Evolutionary conservation across 208 protist species (phyloP).

Genomic region (Kentomonas sorsogonicus): DNA sequence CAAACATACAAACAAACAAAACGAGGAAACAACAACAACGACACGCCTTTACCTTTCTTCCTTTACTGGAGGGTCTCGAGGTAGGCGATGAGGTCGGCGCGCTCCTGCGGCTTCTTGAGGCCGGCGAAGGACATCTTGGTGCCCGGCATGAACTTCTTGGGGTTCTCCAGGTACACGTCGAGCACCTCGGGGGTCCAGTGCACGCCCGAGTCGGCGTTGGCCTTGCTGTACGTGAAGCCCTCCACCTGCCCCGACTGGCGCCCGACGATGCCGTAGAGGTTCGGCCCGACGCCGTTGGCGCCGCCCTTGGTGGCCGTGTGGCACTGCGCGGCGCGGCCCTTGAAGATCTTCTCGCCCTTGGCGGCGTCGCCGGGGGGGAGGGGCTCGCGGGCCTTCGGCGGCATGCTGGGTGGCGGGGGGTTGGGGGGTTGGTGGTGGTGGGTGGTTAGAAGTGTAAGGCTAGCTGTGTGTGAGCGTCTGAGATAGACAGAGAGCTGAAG

Average conservation of each 20-base stretch:
- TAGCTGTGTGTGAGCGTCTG: no score
- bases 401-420: no score
- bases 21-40: neutral
- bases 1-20: constrained; percentile 7
- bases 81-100: constrained; percentile 94
- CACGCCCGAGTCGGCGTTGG: constrained; percentile 91
- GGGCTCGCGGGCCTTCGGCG: constrained; percentile 57
- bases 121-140: constrained; percentile 97
- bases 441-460: no score
- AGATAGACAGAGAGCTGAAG: no score
- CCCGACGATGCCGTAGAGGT: constrained; percentile 89
- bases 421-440: no score
- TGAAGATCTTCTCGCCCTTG: constrained; percentile 91
- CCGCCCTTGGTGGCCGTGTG: constrained; percentile 87
- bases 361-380: constrained; percentile 72
- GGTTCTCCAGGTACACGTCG: constrained; percentile 94
- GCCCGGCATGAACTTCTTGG: constrained; percentile 97
- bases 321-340: constrained; percentile 92
- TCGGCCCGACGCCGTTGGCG: constrained; percentile 89
- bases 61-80: constrained; percentile 67
- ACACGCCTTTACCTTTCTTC: neutral
- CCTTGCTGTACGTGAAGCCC: constrained; percentile 93
- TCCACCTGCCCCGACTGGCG: constrained; percentile 88
- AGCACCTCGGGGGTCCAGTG: constrained; percentile 92
- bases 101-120: constrained; percentile 91